Base-by-base conservation (phyloP, 2,329 filamentous ascomycete genomes). In the Fusarium avenaceum region DNA sequence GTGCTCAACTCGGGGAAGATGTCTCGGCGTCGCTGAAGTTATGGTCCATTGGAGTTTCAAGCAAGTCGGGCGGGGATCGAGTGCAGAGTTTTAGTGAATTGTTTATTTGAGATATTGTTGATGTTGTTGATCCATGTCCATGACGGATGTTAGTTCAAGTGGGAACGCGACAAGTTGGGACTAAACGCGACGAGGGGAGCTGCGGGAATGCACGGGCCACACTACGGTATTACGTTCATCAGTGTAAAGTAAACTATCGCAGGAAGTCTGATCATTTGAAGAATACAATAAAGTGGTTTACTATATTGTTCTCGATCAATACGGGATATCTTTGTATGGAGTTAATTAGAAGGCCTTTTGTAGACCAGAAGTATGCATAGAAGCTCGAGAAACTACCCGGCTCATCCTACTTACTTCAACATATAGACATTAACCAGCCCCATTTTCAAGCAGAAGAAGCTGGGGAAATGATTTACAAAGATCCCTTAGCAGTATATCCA, bases 121-220 rank as follows among this genome's bases (percentile, higher is more conserved):
- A 57, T 63, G 39, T 55, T 65, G 30, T 65, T 55, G 57, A 70
- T 63, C 66, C 45, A 70, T 62, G 62, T 60, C 56, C 38, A 66
- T 58, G 65, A 69, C 69, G 49, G 47, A 67, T 54, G 61, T 22
- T 47, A 48, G 48, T 45, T n/a, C 26, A 46, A 49, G 56, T 53
- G 57, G 63, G 30, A 53, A 69, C 66, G 66, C 66, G 66, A 68
- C 58, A 53, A 52, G 50, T 51, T 66, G 17, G 20, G 24, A 43
- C 48, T 39, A 47, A 14, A 54, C 66, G 66, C 66, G 66, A 63
- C 57, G 48, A 67, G 52, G 56, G 44, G 33, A 49, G 42, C 43
- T 40, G 24, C 11, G 15, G 17, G 9, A 5, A 26, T 20, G 66
- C 66, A 69, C 66, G 62, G 66, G 22, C 66, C 66, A 59, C 14